Evolutionary conservation across 345 rosid genomes (phyloP), one percentile per base, ranked within the genome.

Genomic region (Litchi chinensis): DNA sequence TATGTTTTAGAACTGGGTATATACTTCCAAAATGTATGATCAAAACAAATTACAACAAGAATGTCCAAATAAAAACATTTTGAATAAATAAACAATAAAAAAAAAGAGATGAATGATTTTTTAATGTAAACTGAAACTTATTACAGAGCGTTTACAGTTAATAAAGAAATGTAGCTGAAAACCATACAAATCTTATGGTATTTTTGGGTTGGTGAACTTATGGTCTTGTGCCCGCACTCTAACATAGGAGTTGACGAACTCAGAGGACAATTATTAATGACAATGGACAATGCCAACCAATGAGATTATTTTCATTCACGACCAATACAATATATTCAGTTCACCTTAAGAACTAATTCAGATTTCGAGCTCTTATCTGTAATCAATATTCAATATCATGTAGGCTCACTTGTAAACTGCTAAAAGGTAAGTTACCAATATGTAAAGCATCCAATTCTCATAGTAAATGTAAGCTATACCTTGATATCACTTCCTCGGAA

Each of bases 401-500:
- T 41, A 75, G 48, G 62, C 28, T 65, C 24, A 18, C 41, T 11
- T 19, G 63, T 18, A 75, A 28, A 52, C 39, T 63, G 62, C 70
- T 32, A 65, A 50, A 48, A 32, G 12, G 26, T 11, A 46, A 46
- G 10, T 46, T 46, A 46, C 5, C 12, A 46, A 46, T 46, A 46
- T 46, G 12, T 46, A 7, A 46, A 8, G 52, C 37, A 46, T 46
- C 52, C 2, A 2, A 46, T 11, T 46, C 52, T 32, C 52, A 46
- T 11, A 7, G 12, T 7, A 46, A 46, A 46, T 46, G 52, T 46
- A 2, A 46, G 12, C 52, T 52, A 78, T 86, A 90, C 94, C 90
- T 87, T 90, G 65, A 90, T 90, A 74, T 90, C 94, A 43, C 89
- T 85, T 79, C 94, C 94, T 43, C 94, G 89, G 79, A 90, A 90